Evolutionary conservation across 345 rosid genomes (phyloP).

Genomic region (Iberis pinnata): DNA sequence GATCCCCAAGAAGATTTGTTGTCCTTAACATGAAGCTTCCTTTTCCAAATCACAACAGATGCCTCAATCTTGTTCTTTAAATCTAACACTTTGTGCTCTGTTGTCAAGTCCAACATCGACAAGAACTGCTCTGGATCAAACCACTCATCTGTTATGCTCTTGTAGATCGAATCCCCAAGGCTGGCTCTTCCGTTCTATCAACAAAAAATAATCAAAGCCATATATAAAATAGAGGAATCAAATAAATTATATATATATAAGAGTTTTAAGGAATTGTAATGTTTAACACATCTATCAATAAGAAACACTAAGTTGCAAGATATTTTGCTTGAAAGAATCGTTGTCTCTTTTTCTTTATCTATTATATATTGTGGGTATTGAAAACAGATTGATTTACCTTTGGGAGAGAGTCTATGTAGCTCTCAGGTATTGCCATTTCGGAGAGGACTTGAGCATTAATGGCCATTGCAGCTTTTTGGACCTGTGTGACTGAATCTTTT

Average conservation of each 20-base stretch:
- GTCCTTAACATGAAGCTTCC: slow-evolving; percentile 77
- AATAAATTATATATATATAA: neutral
- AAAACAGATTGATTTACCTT: slow-evolving; percentile 43
- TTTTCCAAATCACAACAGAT: slow-evolving; percentile 81
- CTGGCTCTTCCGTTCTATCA: slow-evolving; percentile 83
- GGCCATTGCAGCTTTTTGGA: slow-evolving; percentile 92
- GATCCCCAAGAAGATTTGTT: slow-evolving; percentile 86
- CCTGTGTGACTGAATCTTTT: slow-evolving; percentile 95
- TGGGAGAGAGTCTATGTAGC: slow-evolving; percentile 85
- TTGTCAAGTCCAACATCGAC: slow-evolving; percentile 61
- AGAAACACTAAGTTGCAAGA: too few species aligned
- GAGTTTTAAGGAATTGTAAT: too few species aligned
- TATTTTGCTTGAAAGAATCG: too few species aligned
- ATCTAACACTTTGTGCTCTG: slow-evolving; percentile 79
- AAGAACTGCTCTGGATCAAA: slow-evolving; percentile 81
- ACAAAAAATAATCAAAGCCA: neutral
- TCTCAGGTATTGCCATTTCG: slow-evolving; percentile 82
- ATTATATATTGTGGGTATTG: too few species aligned
- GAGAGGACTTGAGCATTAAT: slow-evolving; percentile 90
- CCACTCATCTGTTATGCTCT: slow-evolving; percentile 73
- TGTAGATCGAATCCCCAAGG: slow-evolving; percentile 81
- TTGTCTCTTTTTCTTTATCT: too few species aligned
- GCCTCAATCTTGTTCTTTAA: slow-evolving; percentile 90
- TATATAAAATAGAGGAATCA: neutral
- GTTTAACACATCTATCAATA: too few species aligned